A percentile compares a stretch with the other conserved stretches of the same genome.
phyloP scores from a whole-genome alignment of 495 filamentous ascomycete species.

The Penicillium paradoxum region DNA sequence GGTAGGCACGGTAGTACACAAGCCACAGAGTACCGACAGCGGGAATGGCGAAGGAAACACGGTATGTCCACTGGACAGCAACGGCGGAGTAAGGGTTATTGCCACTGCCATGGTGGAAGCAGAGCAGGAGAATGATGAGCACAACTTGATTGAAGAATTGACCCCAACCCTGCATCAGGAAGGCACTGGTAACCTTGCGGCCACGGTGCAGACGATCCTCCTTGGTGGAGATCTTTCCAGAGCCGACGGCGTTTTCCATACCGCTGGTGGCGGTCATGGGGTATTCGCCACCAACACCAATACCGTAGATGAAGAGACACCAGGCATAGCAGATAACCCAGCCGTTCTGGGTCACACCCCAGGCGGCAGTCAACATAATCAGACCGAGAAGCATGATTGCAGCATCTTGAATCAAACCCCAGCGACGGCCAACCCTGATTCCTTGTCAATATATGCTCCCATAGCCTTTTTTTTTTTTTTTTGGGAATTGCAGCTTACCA shows the following conservation, averaged over 20 bases:
- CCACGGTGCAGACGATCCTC: constrained; percentile 91
- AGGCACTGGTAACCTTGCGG: constrained; percentile 85
- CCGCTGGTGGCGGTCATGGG: constrained; percentile 93
- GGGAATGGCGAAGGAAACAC: constrained; percentile 77
- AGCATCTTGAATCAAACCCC: constrained; percentile 91
- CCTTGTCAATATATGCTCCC: neutral
- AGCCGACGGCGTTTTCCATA: constrained; percentile 84
- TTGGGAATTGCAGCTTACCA: constrained; percentile 38
- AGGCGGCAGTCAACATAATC: constrained; percentile 78
- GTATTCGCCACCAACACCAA: constrained; percentile 91
- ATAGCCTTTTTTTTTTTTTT: too few relatives aligned
- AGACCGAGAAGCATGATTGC: constrained; percentile 86
- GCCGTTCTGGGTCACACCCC: constrained; percentile 76
- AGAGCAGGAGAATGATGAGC: constrained; percentile 73
- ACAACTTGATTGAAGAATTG: constrained; percentile 86
- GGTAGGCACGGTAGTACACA: constrained; percentile 82
- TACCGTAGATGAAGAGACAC: constrained; percentile 84
- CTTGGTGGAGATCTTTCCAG: constrained; percentile 78
- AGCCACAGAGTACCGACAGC: constrained; percentile 88
- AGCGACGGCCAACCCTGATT: constrained; percentile 72
- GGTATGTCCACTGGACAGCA: constrained; percentile 77
- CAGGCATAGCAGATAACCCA: constrained; percentile 93
- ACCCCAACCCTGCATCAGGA: constrained; percentile 97
- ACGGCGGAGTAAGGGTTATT: constrained; percentile 66
- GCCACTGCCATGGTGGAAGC: constrained; percentile 71